Conservation (phyloP, 805 yeast species). For the Metschnikowia noctiluminum region DNA sequence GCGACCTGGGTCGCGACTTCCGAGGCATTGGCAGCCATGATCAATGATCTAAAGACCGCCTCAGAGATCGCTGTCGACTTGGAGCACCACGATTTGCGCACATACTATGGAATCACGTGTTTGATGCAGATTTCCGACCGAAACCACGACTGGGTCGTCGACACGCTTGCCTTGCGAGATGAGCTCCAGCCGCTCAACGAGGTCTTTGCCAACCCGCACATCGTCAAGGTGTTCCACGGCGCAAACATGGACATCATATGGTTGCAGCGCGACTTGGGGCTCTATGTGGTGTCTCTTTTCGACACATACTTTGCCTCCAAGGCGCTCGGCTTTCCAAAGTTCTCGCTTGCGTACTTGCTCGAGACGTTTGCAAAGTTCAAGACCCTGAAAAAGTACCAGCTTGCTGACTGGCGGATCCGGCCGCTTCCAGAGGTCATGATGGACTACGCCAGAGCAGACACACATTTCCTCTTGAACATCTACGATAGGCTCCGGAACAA, state of each 20-base stretch:
- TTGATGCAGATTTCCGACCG: slow-evolving; percentile 88
- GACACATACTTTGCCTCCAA: slow-evolving; percentile 92
- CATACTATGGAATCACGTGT: slow-evolving; percentile 87
- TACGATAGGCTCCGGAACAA: slow-evolving; percentile 69
- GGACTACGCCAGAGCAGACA: slow-evolving; percentile 90
- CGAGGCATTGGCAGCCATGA: slow-evolving; percentile 51
- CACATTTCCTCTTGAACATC: slow-evolving; percentile 83
- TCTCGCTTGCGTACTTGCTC: slow-evolving; percentile 78
- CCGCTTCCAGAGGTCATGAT: slow-evolving; percentile 76
- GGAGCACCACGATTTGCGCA: slow-evolving; percentile 91
- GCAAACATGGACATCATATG: slow-evolving; percentile 96
- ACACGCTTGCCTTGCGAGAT: slow-evolving; percentile 75
- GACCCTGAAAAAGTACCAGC: slow-evolving; percentile 90
- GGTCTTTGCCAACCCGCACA: slow-evolving; percentile 75
- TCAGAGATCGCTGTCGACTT: slow-evolving; percentile 86
- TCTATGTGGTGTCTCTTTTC: slow-evolving; percentile 83
- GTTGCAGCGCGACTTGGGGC: slow-evolving; percentile 93
- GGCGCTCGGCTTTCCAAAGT: slow-evolving; percentile 73
- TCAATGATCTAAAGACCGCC: slow-evolving; percentile 46
- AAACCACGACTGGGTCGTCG: slow-evolving; percentile 81
- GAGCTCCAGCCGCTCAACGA: slow-evolving; percentile 64
- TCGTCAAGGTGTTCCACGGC: slow-evolving; percentile 91
- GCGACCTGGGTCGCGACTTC: slow-evolving; percentile 72
- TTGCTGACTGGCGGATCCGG: slow-evolving; percentile 94
- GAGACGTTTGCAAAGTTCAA: slow-evolving; percentile 78